Base-by-base conservation (phyloP, 2,329 filamentous ascomycete genomes). In the Calonectria honghensis region DNA sequence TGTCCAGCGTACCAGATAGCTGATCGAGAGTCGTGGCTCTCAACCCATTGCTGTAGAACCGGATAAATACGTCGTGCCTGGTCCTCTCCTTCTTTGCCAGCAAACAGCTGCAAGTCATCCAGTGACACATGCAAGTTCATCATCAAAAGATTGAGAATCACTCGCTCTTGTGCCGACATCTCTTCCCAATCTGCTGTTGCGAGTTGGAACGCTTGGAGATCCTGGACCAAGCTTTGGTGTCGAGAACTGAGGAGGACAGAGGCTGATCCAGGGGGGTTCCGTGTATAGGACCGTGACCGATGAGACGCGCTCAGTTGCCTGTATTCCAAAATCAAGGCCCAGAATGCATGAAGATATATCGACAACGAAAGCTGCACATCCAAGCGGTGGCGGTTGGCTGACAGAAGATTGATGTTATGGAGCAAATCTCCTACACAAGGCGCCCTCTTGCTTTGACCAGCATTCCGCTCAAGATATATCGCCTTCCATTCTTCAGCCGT, bases 1-100 rank as follows among this genome's bases (percentile, higher is more conserved):
- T 94, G 93, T 0, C 92, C 93, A 1, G 93, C 93, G 77, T 93
- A 92, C 90, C 91, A 94, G 0, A 94, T 81, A 13, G 92, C 90
- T 74, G 90, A 89, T 35, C 92, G 87, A 10, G 91, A 89, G 29
- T 91, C 88, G 1, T 85, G 79, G 50, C 87, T 91, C 41, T 87
- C 86, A 0, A 87, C 88, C 92, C 92, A 94, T 32, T 90, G 87
- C 73, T 90, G 88, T 10, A 94, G 85, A 0, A 88, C 85, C 0
- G 91, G 89, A 75, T 92, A 92, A 18, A 92, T 88, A 9, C 89
- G 85, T 5, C 90, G 88, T 5, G 93, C 92, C 80, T 94, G 91
- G 41, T 93, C 92, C 75, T 92, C 90, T 31, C 91, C 92, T 76
- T 93, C 92, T 54, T 93, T 92, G 6, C 93, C 93, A 0, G 91